These are phyloP conservation scores for Pontederia crassipes DNA, from an alignment of 176 grass and related monocot species.

Conservation along the genomic window DNA sequence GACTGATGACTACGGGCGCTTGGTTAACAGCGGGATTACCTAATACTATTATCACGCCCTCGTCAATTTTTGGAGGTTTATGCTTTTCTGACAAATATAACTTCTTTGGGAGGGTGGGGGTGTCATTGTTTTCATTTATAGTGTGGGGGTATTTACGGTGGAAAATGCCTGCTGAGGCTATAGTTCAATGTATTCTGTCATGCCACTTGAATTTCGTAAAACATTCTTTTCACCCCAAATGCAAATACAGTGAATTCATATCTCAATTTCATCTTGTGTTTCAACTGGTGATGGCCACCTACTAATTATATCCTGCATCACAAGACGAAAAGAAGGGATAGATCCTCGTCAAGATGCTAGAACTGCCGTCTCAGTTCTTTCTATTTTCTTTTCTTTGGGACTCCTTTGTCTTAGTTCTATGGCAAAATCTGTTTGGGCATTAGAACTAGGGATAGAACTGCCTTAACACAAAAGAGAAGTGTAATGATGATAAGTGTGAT, in stretches of 20 bases:
- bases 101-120: neutral
- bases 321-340: no score
- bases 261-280: neutral
- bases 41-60: neutral
- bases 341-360: no score
- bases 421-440: no score
- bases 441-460: no score
- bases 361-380: no score
- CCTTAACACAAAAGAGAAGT: no score
- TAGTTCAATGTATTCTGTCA: neutral
- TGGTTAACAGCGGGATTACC: neutral
- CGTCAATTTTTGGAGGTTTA: neutral
- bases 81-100: conserved; percentile 2
- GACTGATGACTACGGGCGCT: neutral
- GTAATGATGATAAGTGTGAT: no score
- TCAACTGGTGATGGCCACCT: no score
- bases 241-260: neutral
- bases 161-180: neutral
- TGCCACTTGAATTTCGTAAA: neutral
- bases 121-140: conserved; percentile 18
- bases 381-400: no score
- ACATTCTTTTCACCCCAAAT: conserved; percentile 2
- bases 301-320: no score
- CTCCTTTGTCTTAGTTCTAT: no score
- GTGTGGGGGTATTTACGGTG: neutral